phyloP scores from a whole-genome alignment of 495 filamentous ascomycete species.

The Hypoxylon intermedium region DNA sequence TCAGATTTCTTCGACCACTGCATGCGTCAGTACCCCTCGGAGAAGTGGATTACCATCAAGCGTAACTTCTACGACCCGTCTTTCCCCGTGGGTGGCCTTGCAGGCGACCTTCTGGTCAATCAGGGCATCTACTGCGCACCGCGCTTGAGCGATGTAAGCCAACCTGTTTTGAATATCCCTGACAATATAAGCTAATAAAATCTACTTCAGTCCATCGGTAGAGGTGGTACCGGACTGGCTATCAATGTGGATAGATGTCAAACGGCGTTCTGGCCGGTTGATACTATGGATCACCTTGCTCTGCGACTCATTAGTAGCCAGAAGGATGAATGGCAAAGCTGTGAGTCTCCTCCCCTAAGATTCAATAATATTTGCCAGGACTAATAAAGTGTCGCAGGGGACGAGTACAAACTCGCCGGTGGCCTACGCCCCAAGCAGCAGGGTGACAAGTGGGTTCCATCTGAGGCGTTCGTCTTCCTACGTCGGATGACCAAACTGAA shows the following conservation, averaged over 20 bases:
- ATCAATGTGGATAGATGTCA: conserved; percentile 87
- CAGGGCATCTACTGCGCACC: conserved; percentile 87
- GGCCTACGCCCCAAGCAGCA: not conserved
- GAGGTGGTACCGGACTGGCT: conserved; percentile 63
- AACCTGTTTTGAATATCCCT: not conserved
- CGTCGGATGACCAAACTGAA: conserved; percentile 67
- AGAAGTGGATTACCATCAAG: conserved; percentile 69
- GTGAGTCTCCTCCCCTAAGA: conserved; percentile 22
- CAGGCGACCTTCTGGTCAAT: conserved; percentile 67
- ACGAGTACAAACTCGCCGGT: not conserved
- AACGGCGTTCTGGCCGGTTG: conserved; percentile 71
- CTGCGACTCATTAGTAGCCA: conserved; percentile 19
- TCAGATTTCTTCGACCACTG: conserved; percentile 85
- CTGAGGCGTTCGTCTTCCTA: conserved; percentile 57
- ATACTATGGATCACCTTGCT: conserved; percentile 43
- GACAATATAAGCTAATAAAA: conserved; percentile 7
- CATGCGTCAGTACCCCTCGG: conserved; percentile 75
- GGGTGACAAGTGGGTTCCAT: conserved; percentile 21
- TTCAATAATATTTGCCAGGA: not conserved
- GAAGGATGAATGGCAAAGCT: conserved; percentile 4
- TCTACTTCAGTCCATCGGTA: conserved; percentile 41
- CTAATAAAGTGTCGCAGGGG: conserved; percentile 12
- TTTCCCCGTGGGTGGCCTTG: conserved; percentile 2
- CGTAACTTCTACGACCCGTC: conserved; percentile 75
- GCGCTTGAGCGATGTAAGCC: conserved; percentile 66